A percentile compares a stretch with the other conserved stretches of the same genome.
Conservation (phyloP, 768 basidiomycete genomes). For the Naganishia antarctica region DNA sequence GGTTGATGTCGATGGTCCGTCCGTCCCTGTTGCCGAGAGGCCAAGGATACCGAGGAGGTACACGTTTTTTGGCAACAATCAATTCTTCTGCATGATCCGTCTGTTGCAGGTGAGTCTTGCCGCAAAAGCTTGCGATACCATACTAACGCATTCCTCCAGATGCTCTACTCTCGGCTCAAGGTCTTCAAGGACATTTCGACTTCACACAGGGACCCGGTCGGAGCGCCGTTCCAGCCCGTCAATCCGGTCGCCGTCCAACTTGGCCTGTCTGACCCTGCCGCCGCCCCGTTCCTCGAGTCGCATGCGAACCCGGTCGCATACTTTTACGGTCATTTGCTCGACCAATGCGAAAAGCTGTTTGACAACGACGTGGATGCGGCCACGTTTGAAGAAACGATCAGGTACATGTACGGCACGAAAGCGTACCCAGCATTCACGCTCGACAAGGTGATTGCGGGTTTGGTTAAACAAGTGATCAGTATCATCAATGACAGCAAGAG, state of each 20-base stretch:
- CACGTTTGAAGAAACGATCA: slow-evolving; percentile 91
- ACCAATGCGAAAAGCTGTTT: slow-evolving; percentile 87
- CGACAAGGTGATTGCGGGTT: slow-evolving; percentile 80
- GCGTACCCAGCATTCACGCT: slow-evolving; percentile 88
- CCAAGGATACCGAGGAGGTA: slow-evolving; percentile 35
- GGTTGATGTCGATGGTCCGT: slow-evolving; percentile 44
- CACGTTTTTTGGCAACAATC: slow-evolving; percentile 81
- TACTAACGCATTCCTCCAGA: slow-evolving; percentile 52
- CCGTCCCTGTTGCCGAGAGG: background rate
- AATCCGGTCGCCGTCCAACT: slow-evolving; percentile 75
- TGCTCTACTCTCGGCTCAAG: slow-evolving; percentile 79
- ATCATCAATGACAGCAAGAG: slow-evolving; percentile 77
- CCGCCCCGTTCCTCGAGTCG: slow-evolving; percentile 41
- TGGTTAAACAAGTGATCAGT: slow-evolving; percentile 92
- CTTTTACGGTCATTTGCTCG: slow-evolving; percentile 82
- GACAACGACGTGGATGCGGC: slow-evolving; percentile 85
- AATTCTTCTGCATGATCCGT: slow-evolving; percentile 83
- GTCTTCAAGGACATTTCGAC: slow-evolving; percentile 75
- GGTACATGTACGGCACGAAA: slow-evolving; percentile 63
- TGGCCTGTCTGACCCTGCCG: slow-evolving; percentile 66
- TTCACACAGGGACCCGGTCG: slow-evolving; percentile 56
- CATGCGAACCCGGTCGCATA: slow-evolving; percentile 56
- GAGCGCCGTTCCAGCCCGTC: slow-evolving; percentile 51
- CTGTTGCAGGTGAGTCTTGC: slow-evolving; percentile 72
- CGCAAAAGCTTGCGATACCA: background rate